Base-by-base conservation (phyloP, 495 filamentous ascomycete genomes). In the Penicillium ochrochloron region DNA sequence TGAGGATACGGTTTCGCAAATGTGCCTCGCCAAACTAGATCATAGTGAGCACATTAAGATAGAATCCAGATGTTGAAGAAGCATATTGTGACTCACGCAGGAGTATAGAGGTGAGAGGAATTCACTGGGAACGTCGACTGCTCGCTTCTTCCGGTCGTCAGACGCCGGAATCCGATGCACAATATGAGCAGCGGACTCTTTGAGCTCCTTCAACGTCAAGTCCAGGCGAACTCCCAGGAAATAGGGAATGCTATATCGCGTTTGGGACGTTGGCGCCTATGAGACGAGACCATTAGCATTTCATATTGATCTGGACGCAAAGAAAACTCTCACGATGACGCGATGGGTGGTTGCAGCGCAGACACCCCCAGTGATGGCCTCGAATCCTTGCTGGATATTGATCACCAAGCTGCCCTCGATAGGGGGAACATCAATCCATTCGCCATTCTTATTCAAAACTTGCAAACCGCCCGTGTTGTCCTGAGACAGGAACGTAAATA, bases 221-320 rank as follows among this genome's bases (percentile, higher is more conserved):
- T 94, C 92, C 62, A 92, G 85, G 62, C 89, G 84, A 50, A 97
- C 92, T 4, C 91, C 93, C 63, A 96, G 91, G 77, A 97, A 97
- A 78, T 96, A 97, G 0, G 94, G 93, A 56, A 97, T 90, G 42
- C 86, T 90, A 71, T 88, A 95, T 55, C 94, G 78, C 11, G 92
- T 86, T 35, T 61, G 66, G 1, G 68, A 70, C 0, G 74, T 79
- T 0, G 78, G 78, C 0, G 78, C 76, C 78, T 79, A 6, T 14
- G 39, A 15, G 10, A 2, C 14, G n/a, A 7, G 19, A 19, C 6
- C n/a, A 5, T 39, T 50, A 34, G 31, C 8, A 23, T n/a, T 5
- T 12, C 1, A 23, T 48, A 2, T 21, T 46, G 1, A 2, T 46
- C 1, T 8, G 10, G 19, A 23, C 2, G 19, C 6, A 3, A 7